Base-by-base conservation (phyloP, 345 rosid species). In the Populus nigra region DNA sequence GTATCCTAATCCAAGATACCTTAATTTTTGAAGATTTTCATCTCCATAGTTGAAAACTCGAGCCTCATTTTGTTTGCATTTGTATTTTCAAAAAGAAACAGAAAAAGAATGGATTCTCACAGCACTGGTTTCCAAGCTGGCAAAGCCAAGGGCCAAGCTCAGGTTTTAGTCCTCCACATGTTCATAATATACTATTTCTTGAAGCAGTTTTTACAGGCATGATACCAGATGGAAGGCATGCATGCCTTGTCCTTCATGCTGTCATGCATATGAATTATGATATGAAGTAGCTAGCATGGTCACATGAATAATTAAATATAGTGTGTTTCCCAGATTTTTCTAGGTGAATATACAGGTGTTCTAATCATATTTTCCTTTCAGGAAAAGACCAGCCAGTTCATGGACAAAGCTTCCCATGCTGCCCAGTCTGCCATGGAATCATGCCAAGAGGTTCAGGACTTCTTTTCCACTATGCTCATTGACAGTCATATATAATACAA, bases 361-460 rank as follows among this genome's bases (percentile, higher is more conserved):
- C 18, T 47, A 0, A 45, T 12, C 49, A 45, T 20, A 25, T 36
- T 13, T 17, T 33, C 11, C 17, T 70, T 41, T 45, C 80, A 80
- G 88, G 88, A 80, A 74, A 84, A 82, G 77, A 11, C 63, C 22
- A 69, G 31, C 73, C 79, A 82, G 65, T 72, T 77, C 75, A 63
- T 39, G 70, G 80, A 77, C 68, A 81, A 76, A 22, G 80, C 75
- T 39, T 61, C 23, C 5, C 57, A 59, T 57, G 39, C 81, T 41
- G 83, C 80, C 7, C 77, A 84, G 31, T 73, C 84, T 33, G 78
- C 73, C 31, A 85, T 73, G 78, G 87, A 80, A 31, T 82, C 82
- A 27, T 50, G 62, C 59, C 84, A 85, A 77, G 53, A 80, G 83
- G 83, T 80, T 59, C 65, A 43, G 47, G 47, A 43, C 13, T 45